Conservation (phyloP, 1,139 yeast genomes). For the Protomyces inundatus region DNA sequence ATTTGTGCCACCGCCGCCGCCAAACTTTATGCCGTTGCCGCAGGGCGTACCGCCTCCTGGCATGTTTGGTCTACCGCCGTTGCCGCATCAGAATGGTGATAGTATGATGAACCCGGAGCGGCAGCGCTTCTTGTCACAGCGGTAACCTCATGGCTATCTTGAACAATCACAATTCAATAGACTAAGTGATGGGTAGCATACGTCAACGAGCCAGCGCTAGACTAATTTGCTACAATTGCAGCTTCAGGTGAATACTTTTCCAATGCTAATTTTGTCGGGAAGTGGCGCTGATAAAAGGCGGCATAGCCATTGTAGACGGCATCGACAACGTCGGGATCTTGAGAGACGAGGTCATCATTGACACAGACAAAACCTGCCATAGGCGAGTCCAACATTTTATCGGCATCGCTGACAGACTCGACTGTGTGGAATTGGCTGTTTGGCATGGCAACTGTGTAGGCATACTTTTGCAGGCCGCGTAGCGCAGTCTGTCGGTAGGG, state of each 20-base stretch:
- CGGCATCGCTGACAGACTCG: background rate
- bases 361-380: background rate
- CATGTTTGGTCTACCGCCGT: background rate
- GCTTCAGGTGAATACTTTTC: background rate
- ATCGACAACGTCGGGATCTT: background rate
- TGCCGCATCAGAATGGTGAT: background rate
- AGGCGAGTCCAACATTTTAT: background rate
- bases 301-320: background rate
- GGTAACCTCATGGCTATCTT: too few species aligned
- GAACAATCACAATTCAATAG: too few species aligned
- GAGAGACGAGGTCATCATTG: conserved; percentile 1
- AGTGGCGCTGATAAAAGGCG: background rate
- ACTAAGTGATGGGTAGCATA: too few species aligned
- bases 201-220: too few species aligned
- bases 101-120: conserved; percentile 8
- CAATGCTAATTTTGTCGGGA: background rate
- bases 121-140: background rate
- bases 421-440: background rate
- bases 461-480: background rate
- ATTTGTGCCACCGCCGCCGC: background rate
- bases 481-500: background rate
- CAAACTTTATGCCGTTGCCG: background rate
- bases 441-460: background rate
- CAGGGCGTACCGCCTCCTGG: background rate
- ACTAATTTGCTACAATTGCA: background rate